Evolutionary conservation across 2,329 filamentous ascomycete species (phyloP).

Genomic region (Clonostachys sp.): DNA sequence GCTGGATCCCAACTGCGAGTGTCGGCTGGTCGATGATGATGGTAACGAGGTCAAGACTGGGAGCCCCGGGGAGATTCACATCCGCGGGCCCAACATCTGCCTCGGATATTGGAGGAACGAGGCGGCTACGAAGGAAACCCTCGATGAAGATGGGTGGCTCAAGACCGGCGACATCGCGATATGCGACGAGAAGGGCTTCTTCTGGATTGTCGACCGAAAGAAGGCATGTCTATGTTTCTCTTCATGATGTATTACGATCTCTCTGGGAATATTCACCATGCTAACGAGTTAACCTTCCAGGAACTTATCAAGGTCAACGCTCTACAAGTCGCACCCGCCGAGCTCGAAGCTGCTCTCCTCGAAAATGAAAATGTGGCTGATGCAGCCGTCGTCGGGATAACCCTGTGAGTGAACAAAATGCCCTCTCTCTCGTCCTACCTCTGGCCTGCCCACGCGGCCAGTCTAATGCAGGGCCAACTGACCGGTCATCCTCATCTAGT

Average conservation of each 20-base stretch:
- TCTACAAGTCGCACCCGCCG: constrained; percentile 55
- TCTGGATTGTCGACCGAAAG: constrained; percentile 44
- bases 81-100: constrained; percentile 51
- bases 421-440: background rate
- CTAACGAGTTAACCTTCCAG: constrained; percentile 18
- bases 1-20: constrained; percentile 48
- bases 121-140: constrained; percentile 43
- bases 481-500: constrained; percentile 9
- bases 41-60: constrained; percentile 42
- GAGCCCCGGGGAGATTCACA: constrained; percentile 46
- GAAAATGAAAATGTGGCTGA: constrained; percentile 47
- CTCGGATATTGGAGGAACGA: constrained; percentile 56
- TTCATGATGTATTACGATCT: background rate
- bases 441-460: background rate
- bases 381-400: constrained; percentile 49
- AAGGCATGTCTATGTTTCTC: constrained; percentile 22
- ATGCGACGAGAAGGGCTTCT: constrained; percentile 35
- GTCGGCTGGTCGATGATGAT: constrained; percentile 46
- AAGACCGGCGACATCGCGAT: constrained; percentile 54
- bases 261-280: background rate
- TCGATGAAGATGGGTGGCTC: constrained; percentile 50
- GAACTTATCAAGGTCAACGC: constrained; percentile 58
- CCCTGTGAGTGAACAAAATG: constrained; percentile 22
- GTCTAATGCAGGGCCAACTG: background rate
- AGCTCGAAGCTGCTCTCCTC: constrained; percentile 46